Evolutionary conservation across 2,329 filamentous ascomycete genomes (phyloP), one percentile per base, ranked within the genome.

Genomic region (Boeremia exigua): DNA sequence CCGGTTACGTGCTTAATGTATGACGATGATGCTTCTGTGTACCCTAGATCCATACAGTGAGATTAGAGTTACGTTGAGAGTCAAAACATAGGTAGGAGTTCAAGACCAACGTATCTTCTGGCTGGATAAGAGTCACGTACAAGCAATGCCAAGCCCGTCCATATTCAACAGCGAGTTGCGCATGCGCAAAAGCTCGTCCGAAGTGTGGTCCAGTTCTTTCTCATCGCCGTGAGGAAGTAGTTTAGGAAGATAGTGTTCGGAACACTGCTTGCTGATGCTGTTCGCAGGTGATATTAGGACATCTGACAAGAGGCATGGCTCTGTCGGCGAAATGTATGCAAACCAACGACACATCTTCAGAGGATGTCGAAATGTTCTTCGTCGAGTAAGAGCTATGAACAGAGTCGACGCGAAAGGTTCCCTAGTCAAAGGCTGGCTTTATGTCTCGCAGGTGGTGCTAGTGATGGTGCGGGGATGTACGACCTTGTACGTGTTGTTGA

Each of bases 111-210:
- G 14, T 50, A 17, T n/a, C 3, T n/a, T 25, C 6, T 4, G 4
- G 25, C 3, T n/a, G 17, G 10, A 17, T 38, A 28, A 38, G 15
- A n/a, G n/a, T 15, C 25, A 67, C 66, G 42, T 68, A 69, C 81
- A 84, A 19, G 80, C 80, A 49, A 84, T 70, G n/a, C 82, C 82
- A 10, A 83, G 72, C 30, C 82, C 82, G 63, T 85, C 82, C 66
- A 84, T 80, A 65, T 84, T 84, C 67, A 82, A 76, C 27, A 84
- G 70, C 2, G 78, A 77, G 67, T 85, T 85, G 25, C 82, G 80
- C 54, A 79, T 75, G 19, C 76, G 76, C 61, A 82, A 69, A 43
- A 80, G 70, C 60, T 80, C 73, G 51, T 78, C 76, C 0, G 76
- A 72, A 11, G 73, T 69, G 38, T 77, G 68, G 32, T 75, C 65